phyloP scores from a whole-genome alignment of 1,284 basidiomycete genomes.

The Trichosporon faecale region DNA sequence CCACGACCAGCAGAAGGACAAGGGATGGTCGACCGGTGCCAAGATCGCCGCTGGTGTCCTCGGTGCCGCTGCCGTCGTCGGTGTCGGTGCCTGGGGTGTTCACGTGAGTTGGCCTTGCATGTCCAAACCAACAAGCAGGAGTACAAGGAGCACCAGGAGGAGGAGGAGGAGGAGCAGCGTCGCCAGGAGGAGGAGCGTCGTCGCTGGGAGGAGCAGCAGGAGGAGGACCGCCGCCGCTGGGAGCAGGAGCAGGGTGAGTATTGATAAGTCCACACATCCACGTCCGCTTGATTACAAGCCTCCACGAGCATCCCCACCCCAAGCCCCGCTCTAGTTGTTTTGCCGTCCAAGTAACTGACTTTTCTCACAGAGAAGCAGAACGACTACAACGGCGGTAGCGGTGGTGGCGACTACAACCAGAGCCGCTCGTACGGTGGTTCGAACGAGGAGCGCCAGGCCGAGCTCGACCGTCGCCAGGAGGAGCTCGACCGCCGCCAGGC shows the following conservation, averaged over 20 bases:
- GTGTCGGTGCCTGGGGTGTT: background rate
- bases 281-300: no score
- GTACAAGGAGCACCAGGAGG: conserved; percentile 7
- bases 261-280: background rate
- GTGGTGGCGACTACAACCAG: background rate
- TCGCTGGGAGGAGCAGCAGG: background rate
- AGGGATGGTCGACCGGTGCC: background rate
- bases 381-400: background rate
- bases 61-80: background rate
- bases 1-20: background rate
- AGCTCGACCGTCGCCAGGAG: background rate
- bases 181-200: background rate
- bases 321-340: no score
- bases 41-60: conserved; percentile 1
- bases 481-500: background rate
- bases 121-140: background rate
- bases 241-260: conserved; percentile 1
- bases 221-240: background rate
- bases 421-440: background rate
- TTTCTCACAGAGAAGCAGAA: background rate
- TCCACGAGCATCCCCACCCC: no score
- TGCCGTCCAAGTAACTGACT: background rate
- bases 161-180: background rate
- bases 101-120: background rate
- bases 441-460: background rate